Percentiles rank a stretch among this genome's conserved stretches.
phyloP scores from a whole-genome alignment of 116 monocot species.

The Trichopus zeylanicus region DNA sequence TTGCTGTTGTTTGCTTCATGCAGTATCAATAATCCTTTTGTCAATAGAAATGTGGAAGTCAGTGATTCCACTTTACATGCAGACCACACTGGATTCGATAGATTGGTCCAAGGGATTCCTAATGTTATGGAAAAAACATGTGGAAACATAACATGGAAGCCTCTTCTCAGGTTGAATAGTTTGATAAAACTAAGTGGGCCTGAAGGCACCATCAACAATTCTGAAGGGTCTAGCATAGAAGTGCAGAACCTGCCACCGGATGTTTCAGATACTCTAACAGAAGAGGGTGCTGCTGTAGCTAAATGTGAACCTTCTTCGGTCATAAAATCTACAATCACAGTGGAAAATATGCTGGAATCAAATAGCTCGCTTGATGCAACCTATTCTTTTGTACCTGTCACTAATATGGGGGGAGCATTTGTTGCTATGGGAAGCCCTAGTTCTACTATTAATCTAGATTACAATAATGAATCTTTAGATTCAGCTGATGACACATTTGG shows the following conservation, averaged over 20 bases:
- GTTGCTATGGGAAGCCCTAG: slow-evolving; percentile 7
- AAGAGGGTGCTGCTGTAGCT: neutral
- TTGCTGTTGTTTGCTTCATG: slow-evolving; percentile 28
- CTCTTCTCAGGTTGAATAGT: slow-evolving; percentile 5
- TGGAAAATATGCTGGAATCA: slow-evolving; percentile 3
- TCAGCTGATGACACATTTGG: slow-evolving; percentile 5
- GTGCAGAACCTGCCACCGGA: slow-evolving; percentile 1
- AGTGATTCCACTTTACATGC: slow-evolving; percentile 9
- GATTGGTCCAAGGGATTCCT: neutral
- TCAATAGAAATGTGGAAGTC: slow-evolving; percentile 5
- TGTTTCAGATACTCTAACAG: slow-evolving; percentile 1
- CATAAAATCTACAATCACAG: neutral
- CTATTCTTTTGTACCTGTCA: slow-evolving; percentile 11
- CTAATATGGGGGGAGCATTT: slow-evolving; percentile 10
- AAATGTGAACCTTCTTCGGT: slow-evolving; percentile 7
- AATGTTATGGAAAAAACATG: neutral
- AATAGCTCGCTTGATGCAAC: slow-evolving; percentile 13
- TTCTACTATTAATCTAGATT: slow-evolving; percentile 8
- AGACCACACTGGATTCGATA: neutral
- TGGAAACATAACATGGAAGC: slow-evolving; percentile 6
- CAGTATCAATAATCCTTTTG: slow-evolving; percentile 16
- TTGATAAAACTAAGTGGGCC: neutral
- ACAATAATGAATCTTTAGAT: slow-evolving; percentile 9
- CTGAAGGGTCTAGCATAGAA: slow-evolving; percentile 1
- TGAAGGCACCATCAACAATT: neutral